These are phyloP conservation scores for Atkinsonella hypoxylon DNA, from an alignment of 2,329 filamentous ascomycete species.

Conservation along the genomic window DNA sequence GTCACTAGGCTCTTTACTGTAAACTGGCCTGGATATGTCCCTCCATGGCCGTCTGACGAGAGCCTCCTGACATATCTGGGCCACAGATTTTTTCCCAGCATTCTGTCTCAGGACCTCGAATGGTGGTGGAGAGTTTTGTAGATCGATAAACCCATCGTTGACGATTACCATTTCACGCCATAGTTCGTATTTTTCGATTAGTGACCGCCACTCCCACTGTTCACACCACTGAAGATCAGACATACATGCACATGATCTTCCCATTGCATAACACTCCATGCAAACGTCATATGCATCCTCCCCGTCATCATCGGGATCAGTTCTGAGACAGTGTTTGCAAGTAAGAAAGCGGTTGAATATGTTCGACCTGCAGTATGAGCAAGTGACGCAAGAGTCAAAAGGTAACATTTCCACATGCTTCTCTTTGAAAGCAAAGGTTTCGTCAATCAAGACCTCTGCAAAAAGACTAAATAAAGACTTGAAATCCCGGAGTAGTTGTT, in stretches of 20 bases:
- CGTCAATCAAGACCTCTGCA: slow-evolving; percentile 67
- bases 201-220: slow-evolving; percentile 76
- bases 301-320: slow-evolving; percentile 45
- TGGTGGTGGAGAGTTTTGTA: slow-evolving; percentile 54
- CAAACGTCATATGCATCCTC: slow-evolving; percentile 92
- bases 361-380: slow-evolving; percentile 89
- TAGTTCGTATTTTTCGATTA: slow-evolving; percentile 64
- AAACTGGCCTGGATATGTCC: slow-evolving; percentile 56
- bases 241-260: slow-evolving; percentile 79
- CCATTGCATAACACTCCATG: slow-evolving; percentile 98
- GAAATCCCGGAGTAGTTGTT: slow-evolving; percentile 73
- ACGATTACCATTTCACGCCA: slow-evolving; percentile 73
- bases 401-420: slow-evolving; percentile 62
- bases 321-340: slow-evolving; percentile 69
- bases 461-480: slow-evolving; percentile 67
- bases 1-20: slow-evolving; percentile 33
- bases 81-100: slow-evolving; percentile 64
- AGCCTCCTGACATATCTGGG: slow-evolving; percentile 90
- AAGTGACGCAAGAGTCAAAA: slow-evolving; percentile 87
- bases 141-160: slow-evolving; percentile 55
- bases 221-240: slow-evolving; percentile 84
- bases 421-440: slow-evolving; percentile 69
- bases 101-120: slow-evolving; percentile 58
- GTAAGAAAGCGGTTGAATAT: slow-evolving; percentile 96
- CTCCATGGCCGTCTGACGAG: slow-evolving; percentile 68